A percentile compares a stretch with the other conserved stretches of the same genome.
Evolutionary conservation across 495 filamentous ascomycete species (phyloP).

Genomic region (Aspergillus mulundensis): DNA sequence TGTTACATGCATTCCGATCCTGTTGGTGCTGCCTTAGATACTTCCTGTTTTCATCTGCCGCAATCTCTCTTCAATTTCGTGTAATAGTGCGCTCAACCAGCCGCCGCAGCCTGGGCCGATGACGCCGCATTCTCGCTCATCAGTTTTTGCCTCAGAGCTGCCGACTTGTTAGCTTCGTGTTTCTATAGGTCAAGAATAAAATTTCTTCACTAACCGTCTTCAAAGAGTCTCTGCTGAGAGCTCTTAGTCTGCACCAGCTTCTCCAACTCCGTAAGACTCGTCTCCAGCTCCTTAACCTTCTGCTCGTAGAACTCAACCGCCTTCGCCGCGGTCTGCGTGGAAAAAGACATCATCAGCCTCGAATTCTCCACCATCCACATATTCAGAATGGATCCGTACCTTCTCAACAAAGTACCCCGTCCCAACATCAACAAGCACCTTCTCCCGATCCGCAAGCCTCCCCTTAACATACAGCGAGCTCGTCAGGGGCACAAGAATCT

Average conservation of each 20-base stretch:
- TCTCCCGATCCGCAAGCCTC: constrained; percentile 66
- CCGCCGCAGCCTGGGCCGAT: constrained; percentile 25
- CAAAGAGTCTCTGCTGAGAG: constrained; percentile 76
- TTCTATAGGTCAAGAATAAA: background rate
- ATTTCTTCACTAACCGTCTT: constrained; percentile 65
- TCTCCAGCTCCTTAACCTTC: constrained; percentile 76
- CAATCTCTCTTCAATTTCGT: background rate
- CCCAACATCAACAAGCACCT: constrained; percentile 90
- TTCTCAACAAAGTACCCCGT: constrained; percentile 98
- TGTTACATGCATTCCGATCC: background rate
- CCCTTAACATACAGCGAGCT: constrained; percentile 92
- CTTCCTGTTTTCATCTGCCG: background rate
- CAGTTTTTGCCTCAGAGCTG: constrained; percentile 48
- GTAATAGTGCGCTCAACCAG: constrained; percentile 19
- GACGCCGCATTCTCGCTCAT: constrained; percentile 36
- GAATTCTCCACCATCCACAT: background rate
- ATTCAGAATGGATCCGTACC: constrained; percentile 33
- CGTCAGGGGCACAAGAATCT: constrained; percentile 85
- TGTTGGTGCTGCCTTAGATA: background rate
- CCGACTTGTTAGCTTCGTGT: constrained; percentile 15
- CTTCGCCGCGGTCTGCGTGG: constrained; percentile 57
- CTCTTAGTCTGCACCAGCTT: constrained; percentile 80
- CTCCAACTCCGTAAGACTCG: constrained; percentile 81
- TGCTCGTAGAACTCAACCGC: constrained; percentile 79
- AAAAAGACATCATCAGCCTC: background rate